Conservation (phyloP, 768 basidiomycete genomes). For the Boletus rubropictus region DNA sequence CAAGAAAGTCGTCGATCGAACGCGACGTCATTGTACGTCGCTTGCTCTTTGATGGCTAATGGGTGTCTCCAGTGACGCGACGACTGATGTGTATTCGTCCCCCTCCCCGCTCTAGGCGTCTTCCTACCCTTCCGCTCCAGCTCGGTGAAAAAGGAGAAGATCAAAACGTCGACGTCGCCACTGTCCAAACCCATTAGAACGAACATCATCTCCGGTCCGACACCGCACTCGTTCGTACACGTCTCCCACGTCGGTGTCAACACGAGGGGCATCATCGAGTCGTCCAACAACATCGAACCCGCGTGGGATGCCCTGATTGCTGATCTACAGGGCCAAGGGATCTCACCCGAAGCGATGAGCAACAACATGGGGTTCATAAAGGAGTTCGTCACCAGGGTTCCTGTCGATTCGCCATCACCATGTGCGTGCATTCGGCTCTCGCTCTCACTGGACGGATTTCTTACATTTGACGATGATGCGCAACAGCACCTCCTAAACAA, state of each 20-base stretch:
- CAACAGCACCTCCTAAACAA: slow-evolving; percentile 6
- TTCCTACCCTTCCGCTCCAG: slow-evolving; percentile 26
- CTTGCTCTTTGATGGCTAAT: neutral
- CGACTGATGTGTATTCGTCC: neutral
- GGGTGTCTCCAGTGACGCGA: neutral
- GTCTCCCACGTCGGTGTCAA: slow-evolving; percentile 60
- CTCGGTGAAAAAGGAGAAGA: slow-evolving; percentile 24
- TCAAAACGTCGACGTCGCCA: slow-evolving; percentile 34
- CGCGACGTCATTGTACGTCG: slow-evolving; percentile 37
- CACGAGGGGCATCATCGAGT: slow-evolving; percentile 45
- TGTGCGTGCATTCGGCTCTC: slow-evolving; percentile 9
- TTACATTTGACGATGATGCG: neutral
- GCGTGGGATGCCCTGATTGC: slow-evolving; percentile 46
- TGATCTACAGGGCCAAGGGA: slow-evolving; percentile 38
- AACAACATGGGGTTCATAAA: slow-evolving; percentile 34
- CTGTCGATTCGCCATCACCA: slow-evolving; percentile 2
- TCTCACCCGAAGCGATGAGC: slow-evolving; percentile 28
- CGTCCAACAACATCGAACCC: slow-evolving; percentile 47
- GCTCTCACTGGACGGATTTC: neutral
- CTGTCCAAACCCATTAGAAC: slow-evolving; percentile 24
- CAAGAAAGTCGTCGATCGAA: slow-evolving; percentile 53
- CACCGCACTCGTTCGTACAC: slow-evolving; percentile 59
- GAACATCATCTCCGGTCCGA: slow-evolving; percentile 50
- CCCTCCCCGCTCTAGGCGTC: slow-evolving; percentile 13
- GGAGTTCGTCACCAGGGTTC: slow-evolving; percentile 20